Percentiles rank a stretch among this genome's conserved stretches.
These are phyloP conservation scores for Pseudonectria foliicola DNA, from an alignment of 2,329 filamentous ascomycete species.

Conservation along the genomic window DNA sequence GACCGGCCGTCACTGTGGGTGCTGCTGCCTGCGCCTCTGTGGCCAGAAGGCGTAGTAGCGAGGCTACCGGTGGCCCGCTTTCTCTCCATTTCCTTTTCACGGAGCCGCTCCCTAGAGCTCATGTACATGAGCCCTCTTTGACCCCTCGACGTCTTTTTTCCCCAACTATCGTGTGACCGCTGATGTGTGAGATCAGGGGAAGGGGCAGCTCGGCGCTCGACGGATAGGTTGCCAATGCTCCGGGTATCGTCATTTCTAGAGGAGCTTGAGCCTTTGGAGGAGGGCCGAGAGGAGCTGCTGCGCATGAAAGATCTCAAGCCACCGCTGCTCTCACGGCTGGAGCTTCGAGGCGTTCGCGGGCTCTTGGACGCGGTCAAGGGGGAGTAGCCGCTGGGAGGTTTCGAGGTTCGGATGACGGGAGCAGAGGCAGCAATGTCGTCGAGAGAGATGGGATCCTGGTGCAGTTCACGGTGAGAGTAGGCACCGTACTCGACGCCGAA, in stretches of 20 bases:
- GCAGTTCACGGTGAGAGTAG: slow-evolving; percentile 46
- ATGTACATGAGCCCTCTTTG: slow-evolving; percentile 62
- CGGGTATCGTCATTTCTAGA: slow-evolving; percentile 51
- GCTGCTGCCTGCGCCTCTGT: slow-evolving; percentile 31
- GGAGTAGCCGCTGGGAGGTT: slow-evolving; percentile 71
- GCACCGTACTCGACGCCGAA: slow-evolving; percentile 71
- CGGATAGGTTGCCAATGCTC: slow-evolving; percentile 58
- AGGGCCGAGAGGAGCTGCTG: slow-evolving; percentile 44
- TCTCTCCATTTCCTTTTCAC: slow-evolving; percentile 55
- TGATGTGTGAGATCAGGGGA: slow-evolving; percentile 44
- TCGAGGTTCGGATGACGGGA: slow-evolving; percentile 74
- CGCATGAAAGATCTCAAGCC: slow-evolving; percentile 56
- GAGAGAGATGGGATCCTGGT: slow-evolving; percentile 41
- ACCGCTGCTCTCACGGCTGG: slow-evolving; percentile 39
- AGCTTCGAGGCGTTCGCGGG: slow-evolving; percentile 40
- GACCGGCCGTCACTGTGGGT: slow-evolving; percentile 30
- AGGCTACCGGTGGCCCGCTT: slow-evolving; percentile 38
- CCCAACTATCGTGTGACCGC: slow-evolving; percentile 56
- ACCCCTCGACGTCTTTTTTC: slow-evolving; percentile 45
- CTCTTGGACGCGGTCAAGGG: slow-evolving; percentile 58
- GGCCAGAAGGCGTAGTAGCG: slow-evolving; percentile 19
- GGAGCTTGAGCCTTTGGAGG: slow-evolving; percentile 48
- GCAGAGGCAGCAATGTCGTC: slow-evolving; percentile 56
- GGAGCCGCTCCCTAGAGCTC: slow-evolving; percentile 62
- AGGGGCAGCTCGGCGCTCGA: slow-evolving; percentile 48